These are phyloP conservation scores for Gossypium gossypioides DNA, from an alignment of 441 rosid species.

Conservation along the genomic window DNA sequence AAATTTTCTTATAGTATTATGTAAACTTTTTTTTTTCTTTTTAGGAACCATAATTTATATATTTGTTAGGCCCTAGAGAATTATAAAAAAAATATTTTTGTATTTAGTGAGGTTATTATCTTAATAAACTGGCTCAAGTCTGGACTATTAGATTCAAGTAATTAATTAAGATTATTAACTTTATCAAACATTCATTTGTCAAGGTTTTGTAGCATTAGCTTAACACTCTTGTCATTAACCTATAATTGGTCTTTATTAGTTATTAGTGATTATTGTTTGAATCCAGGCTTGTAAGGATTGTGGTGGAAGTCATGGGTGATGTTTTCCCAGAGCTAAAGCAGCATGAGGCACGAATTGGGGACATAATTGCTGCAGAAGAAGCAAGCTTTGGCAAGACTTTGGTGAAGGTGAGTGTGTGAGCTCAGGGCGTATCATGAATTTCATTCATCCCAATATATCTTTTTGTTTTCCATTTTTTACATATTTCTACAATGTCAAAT, in stretches of 20 bases:
- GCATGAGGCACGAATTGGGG: slow-evolving; percentile 59
- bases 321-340: slow-evolving; percentile 82
- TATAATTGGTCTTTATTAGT: slow-evolving; percentile 1
- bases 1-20: background rate
- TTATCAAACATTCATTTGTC: background rate
- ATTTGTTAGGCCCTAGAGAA: background rate
- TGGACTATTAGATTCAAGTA: background rate
- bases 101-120: background rate
- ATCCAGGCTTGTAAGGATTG: slow-evolving; percentile 69
- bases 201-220: background rate
- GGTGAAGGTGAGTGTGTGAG: slow-evolving; percentile 51
- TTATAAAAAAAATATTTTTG: background rate
- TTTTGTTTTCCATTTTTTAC: background rate
- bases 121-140: background rate
- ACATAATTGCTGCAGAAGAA: slow-evolving; percentile 75
- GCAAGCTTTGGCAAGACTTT: slow-evolving; percentile 88
- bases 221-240: background rate
- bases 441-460: background rate
- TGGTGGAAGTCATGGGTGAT: slow-evolving; percentile 69
- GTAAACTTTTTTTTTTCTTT: background rate
- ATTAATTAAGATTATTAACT: background rate
- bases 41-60: background rate
- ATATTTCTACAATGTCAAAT: background rate
- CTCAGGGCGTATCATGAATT: background rate
- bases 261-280: slow-evolving; percentile 11